Base-by-base conservation (phyloP, 2,329 filamentous ascomycete genomes). In the Phialophora expanda region DNA sequence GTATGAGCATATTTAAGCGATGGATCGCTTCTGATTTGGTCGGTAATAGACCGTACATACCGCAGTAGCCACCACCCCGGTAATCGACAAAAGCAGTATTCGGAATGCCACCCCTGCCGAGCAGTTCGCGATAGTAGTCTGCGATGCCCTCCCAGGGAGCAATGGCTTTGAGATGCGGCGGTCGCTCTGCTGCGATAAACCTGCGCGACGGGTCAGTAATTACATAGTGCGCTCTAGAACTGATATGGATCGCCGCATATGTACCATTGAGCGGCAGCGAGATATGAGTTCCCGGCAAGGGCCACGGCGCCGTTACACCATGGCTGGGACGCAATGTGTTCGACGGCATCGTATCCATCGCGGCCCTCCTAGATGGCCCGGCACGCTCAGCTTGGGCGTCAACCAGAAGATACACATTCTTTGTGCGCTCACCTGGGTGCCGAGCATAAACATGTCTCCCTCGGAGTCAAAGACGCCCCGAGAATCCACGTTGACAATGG, bases 111-210 rank as follows among this genome's bases (percentile, higher is more conserved):
- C 82, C 81, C 6, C 81, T 76, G 32, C 74, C 76, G 66, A 82
- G 80, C 34, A 80, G 77, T 67, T 84, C 81, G 1, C 80, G 77
- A 65, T 81, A 84, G 3, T 82, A 67, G 66, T 84, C 82, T 0
- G 76, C 77, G 48, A 75, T 78, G 11, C 80, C 82, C 69, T 70
- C 66, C 66, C 83, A 86, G 0, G 84, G 84, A 54, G 85, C 78
- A 4, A 85, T 83, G 14, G 80, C 81, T 1, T 81, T 74, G 4
- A 86, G 74, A 22, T 75, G 76, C 1, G 80, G 81, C 8, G 81
- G 81, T 20, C 76, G 72, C 38, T 77, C 72, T 0, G 79, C 74
- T 0, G 80, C 81, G 12, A 82, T 76, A 56, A 78, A 78, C 77
- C 78, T 80, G 64, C 81, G 79, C 48, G 58, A 44, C 14, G 24